phyloP scores from a whole-genome alignment of 2,329 filamentous ascomycete genomes.

The Pestalotiopsis sp. region DNA sequence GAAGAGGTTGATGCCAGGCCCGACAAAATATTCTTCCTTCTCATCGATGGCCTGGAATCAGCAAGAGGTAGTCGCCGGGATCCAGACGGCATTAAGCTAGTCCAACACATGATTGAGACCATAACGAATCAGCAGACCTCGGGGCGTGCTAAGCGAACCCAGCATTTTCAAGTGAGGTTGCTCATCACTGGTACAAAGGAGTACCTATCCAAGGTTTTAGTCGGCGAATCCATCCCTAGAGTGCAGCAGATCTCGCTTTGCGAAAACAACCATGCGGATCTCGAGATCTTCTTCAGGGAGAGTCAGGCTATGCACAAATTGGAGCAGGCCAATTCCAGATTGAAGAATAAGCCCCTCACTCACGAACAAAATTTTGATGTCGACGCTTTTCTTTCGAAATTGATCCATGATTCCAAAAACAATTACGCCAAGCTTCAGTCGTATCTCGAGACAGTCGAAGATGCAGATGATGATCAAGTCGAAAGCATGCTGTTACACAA shows the following conservation, averaged over 20 bases:
- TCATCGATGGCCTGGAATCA: neutral
- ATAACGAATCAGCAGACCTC: neutral
- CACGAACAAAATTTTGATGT: neutral
- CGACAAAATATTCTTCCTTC: neutral
- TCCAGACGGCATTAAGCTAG: neutral
- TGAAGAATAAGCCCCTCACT: neutral
- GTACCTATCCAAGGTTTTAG: neutral
- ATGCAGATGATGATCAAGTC: neutral
- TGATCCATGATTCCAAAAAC: neutral
- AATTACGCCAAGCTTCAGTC: neutral
- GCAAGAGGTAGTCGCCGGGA: neutral
- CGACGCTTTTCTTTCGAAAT: neutral
- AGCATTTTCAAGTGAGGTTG: neutral
- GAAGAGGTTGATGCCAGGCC: neutral
- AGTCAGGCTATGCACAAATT: neutral
- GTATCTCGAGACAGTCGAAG: neutral
- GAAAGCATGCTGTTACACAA: neutral
- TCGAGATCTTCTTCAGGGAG: neutral
- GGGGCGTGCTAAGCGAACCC: neutral
- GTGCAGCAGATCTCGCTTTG: neutral
- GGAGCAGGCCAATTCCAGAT: neutral
- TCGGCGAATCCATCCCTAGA: neutral
- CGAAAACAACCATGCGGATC: neutral
- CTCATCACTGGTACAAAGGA: neutral
- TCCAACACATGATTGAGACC: neutral